Evolutionary conservation across 805 yeast genomes (phyloP), one percentile per base, ranked within the genome.

Genomic region (Yarrowia sp.): DNA sequence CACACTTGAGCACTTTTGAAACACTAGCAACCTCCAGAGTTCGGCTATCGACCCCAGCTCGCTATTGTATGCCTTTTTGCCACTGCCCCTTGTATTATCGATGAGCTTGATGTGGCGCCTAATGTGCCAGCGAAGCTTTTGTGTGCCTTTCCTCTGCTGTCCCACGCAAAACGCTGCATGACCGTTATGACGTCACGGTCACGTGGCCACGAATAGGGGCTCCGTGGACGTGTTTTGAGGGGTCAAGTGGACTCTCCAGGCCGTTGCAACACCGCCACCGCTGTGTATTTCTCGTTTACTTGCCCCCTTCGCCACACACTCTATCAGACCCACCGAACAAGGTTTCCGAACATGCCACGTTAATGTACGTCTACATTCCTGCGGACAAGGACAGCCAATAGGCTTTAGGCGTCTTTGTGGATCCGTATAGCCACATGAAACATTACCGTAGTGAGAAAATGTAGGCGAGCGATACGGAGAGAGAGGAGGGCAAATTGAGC

Each of bases 291-390:
- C 12, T 10, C 12, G 10, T 5, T 38, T 38, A 10, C 40, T 10
- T 10, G 10, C 40, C 15, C 42, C 15, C 43, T 11, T 11, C 7
- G 36, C 59, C 59, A 45, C 40, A 53, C 40, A 52, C 59, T 53
- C 63, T 26, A 56, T 56, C 63, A 41, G 63, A 41, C 48, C 63
- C 63, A 56, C 48, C 10, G 15, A 26, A 41, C 32, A 41, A 26
- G 63, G 48, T 56, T 55, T 56, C 15, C 10, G n/a, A 56, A 56
- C 63, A 56, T 56, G 63, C 63, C 63, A 56, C 63, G 63, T 56
- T 56, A 56, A 56, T 56, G 63, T 56, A 42, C 63, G 65, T 43
- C 65, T 56, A 59, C 65, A 59, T 59, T 59, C 65, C 42, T 12
- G 1, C 3, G 36, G 35, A 59, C 65, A 59, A 59, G 19, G 64